Evolutionary conservation across 768 basidiomycete species (phyloP).

Genomic region (Lactarius psammicola): DNA sequence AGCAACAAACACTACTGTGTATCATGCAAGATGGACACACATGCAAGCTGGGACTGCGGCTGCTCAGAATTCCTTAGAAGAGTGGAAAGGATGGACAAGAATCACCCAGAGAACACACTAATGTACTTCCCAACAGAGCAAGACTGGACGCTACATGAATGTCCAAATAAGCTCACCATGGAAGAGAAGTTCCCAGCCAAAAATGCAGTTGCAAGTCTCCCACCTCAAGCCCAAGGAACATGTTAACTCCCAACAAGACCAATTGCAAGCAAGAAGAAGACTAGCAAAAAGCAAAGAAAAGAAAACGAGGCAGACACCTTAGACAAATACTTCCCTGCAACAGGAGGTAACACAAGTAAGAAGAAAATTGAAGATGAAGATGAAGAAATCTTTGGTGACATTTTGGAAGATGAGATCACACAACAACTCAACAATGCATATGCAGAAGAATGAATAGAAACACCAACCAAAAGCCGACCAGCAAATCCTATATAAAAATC

Average conservation of each 20-base stretch:
- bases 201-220: background rate
- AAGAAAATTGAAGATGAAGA: no score
- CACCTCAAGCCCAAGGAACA: background rate
- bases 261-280: no score
- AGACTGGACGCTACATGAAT: conserved; percentile 22
- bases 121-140: conserved; percentile 30
- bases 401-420: background rate
- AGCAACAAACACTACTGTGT: background rate
- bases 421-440: background rate
- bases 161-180: background rate
- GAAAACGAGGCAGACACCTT: no score
- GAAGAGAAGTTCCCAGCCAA: background rate
- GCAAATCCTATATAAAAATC: no score
- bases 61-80: conserved; percentile 4
- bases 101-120: conserved; percentile 26
- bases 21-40: background rate
- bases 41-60: conserved; percentile 14
- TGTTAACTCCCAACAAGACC: no score
- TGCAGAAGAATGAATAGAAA: no score
- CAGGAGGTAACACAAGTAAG: no score
- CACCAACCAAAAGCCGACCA: no score
- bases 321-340: no score
- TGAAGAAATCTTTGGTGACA: no score
- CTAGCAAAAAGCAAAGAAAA: no score
- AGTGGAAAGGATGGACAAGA: conserved; percentile 1